phyloP scores from a whole-genome alignment of 106 monocot species.

The Allium sativum region DNA sequence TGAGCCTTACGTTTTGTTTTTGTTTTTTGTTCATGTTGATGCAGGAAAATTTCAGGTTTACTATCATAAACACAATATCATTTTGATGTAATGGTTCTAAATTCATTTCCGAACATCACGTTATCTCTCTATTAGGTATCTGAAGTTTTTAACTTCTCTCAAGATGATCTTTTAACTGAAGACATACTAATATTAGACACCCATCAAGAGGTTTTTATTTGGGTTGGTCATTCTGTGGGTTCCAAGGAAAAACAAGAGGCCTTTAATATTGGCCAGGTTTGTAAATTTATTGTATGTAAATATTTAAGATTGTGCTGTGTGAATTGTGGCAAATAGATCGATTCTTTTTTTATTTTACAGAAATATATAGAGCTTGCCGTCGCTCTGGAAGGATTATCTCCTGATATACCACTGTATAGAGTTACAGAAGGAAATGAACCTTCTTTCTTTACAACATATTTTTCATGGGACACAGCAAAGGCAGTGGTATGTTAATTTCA shows the following conservation, averaged over 20 bases:
- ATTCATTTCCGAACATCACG: no score
- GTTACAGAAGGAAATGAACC: conserved; percentile 94
- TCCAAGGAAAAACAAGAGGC: conserved; percentile 78
- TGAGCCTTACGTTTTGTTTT: conserved; percentile 5
- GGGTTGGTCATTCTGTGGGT: conserved; percentile 84
- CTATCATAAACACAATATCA: not conserved
- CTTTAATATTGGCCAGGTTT: conserved; percentile 75
- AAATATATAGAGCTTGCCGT: conserved; percentile 79
- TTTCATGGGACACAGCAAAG: conserved; percentile 74
- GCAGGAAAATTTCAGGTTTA: conserved; percentile 88
- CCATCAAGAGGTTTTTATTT: conserved; percentile 84
- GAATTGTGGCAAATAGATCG: no score
- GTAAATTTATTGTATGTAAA: no score
- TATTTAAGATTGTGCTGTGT: no score
- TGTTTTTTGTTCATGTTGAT: conserved; percentile 10
- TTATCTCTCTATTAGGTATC: conserved; percentile 31
- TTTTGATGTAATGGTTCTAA: no score
- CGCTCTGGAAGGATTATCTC: conserved; percentile 55
- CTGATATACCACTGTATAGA: conserved; percentile 81
- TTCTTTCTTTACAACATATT: conserved; percentile 78
- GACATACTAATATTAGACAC: conserved; percentile 87
- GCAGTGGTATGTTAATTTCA: conserved; percentile 38
- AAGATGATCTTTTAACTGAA: conserved; percentile 88
- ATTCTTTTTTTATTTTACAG: conserved; percentile 18
- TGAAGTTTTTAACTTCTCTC: conserved; percentile 84